phyloP scores from a whole-genome alignment of 208 protist species.

The Trypanosoma rangeli region DNA sequence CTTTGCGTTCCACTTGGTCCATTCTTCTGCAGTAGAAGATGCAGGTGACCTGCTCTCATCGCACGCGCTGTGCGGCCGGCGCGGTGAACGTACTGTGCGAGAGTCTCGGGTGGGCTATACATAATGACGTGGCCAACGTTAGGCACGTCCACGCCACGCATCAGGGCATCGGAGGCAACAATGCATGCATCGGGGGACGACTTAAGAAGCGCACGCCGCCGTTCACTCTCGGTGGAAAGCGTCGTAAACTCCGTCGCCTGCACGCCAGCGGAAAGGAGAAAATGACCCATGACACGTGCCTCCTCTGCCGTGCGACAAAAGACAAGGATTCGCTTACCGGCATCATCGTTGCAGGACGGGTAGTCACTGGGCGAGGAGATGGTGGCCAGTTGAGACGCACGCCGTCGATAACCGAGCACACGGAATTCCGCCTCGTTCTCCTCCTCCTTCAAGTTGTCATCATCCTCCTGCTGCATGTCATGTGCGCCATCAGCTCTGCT shows the following conservation, averaged over 20 bases:
- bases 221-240: conserved; percentile 64
- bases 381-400: neutral
- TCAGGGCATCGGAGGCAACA: conserved; percentile 84
- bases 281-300: conserved; percentile 86
- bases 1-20: conserved; percentile 54
- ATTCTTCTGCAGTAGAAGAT: conserved; percentile 78
- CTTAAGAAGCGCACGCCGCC: conserved; percentile 65
- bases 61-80: conserved; percentile 96
- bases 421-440: conserved; percentile 27
- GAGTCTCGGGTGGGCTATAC: conserved; percentile 81
- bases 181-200: conserved; percentile 47
- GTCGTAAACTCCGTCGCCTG: conserved; percentile 86
- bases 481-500: neutral
- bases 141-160: conserved; percentile 91
- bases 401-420: conserved; percentile 4
- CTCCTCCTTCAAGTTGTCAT: neutral
- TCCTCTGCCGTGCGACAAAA: conserved; percentile 88
- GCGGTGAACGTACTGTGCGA: conserved; percentile 97
- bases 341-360: conserved; percentile 49
- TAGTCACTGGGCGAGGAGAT: conserved; percentile 23
- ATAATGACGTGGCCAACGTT: conserved; percentile 89
- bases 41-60: conserved; percentile 73
- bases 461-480: neutral
- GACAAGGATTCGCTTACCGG: conserved; percentile 71
- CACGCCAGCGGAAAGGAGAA: conserved; percentile 75